Base-by-base conservation (phyloP, 305 asterid genomes). In the Ajuga reptans region DNA sequence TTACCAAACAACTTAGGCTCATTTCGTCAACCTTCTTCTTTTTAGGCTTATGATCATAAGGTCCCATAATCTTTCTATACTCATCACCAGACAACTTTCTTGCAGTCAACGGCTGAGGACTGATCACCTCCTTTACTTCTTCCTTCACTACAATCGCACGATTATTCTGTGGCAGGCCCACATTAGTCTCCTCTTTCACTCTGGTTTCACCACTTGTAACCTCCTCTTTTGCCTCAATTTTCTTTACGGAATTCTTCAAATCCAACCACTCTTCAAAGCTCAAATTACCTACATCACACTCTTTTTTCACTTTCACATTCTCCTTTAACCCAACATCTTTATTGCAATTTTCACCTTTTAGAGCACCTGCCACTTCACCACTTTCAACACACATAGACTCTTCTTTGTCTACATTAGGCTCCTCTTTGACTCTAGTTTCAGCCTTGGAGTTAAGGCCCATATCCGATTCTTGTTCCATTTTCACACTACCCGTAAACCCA, bases 101-200 rank as follows among this genome's bases (percentile, higher is more conserved):
- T 4, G 85, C 72, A 8, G 76, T 79, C 55, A 85, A 51, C 37
- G 96, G 96, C 50, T 83, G 84, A 42, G 51, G 81, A 72, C 43
- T 2, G 9, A 74, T 46, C 42, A 84, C 47, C 65, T 74, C 84
- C 72, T 76, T 68, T 54, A 4, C 77, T 50, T 76, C 82, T 24
- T 78, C 74, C 50, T 76, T 82, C 8, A 52, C 65, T 3, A 27
- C 4, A 39, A 70, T 39, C 37, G 46, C 21, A 49, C 68, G 41
- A 53, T 52, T 60, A 2, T 24, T 42, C 3, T 63, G 50, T 10
- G 21, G 66, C 5, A n/a, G 58, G 5, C 10, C 64, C 29, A 65
- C 11, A 12, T n/a, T 18, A 43, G 79, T 72, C 72, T 81, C 86
- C 49, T 78, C 72, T 64, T 79, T 80, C 59, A 77, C 80, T 37